Evolutionary conservation across 345 rosid genomes (phyloP), one percentile per base, ranked within the genome.

Genomic region (Camelina laxa): DNA sequence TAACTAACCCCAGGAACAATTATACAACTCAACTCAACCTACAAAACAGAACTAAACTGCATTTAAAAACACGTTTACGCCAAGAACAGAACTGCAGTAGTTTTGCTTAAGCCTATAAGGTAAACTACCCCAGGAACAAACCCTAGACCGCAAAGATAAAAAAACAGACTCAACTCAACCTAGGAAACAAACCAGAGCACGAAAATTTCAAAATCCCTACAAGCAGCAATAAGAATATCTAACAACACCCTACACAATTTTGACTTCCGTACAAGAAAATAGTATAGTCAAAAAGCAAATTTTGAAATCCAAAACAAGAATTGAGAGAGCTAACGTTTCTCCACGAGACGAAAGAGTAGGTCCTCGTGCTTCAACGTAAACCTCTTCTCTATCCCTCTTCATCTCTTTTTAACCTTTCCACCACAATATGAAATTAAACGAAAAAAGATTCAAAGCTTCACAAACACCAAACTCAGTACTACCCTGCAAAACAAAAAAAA

Each of bases 321-420:
- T 47, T 15, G 15, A 77, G 54, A 77, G 27, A 74, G 59, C 87
- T 87, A 72, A 94, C 98, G 88, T 73, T 85, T 91, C 98, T 57
- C 90, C 97, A 20, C 89, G 82, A 65, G 96, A 85, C 10, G 92
- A 81, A 75, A 82, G 80, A 42, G 78, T 67, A 12, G 96, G 96
- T 69, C 87, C 82, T 80, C 91, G 87, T 74, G 89, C 77, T 66
- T 73, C 78, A 82, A 82, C 87, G 75, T 79, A 86, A 69, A 81
- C 90, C 47, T 93, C 96, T 42, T 91, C 98, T 82, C 94, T 83
- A 31, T 89, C 85, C 80, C 98, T 87, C 90, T 91, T 89, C 97
- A 91, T 91, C 79, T 73, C 80, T 17, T 70, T 35, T 3, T 0
- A 7, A 36, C 38, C 27, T 21, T 4, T 19, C 2, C 72, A 67